Evolutionary conservation across 106 monocot species (phyloP), one percentile per base, ranked within the genome.

Genomic region (Narthecium ossifragum): DNA sequence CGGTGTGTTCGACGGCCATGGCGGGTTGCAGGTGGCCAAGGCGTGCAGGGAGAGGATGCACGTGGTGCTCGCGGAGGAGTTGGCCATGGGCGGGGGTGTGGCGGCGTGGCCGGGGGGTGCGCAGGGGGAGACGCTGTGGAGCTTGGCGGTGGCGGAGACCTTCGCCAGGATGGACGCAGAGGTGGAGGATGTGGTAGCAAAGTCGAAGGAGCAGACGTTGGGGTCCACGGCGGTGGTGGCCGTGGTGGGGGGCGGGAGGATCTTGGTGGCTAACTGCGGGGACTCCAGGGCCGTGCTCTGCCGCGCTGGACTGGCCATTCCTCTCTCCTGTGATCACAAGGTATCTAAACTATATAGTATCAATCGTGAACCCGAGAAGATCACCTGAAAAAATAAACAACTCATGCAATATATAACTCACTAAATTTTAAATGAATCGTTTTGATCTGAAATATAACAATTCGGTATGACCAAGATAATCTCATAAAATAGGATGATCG

Each of bases 141-240:
- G 40, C 7, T 13, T 60, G 2, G 26, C 47, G 17, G 18, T 60
- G 26, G 3, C 29, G 29, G 14, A 3, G 4, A 53, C 27, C 53
- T 53, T 53, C 11, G 53, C 53, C 5, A 17, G 28, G 28, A 28
- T 53, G 7, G 53, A 53, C 26, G 14, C 1, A 0, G 53, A 53
- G 53, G 53, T n/a, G 46, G 7, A 4, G 12, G n/a, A n/a, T n/a
- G n/a, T n/a, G 24, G 18, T 39, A 34, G 32, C 18, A 43, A 34
- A 5, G 18, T 46, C 31, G 38, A 57, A 32, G 25, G 27, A 20
- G 12, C 62, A 47, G 18, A 56, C 64, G 22, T 60, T 86, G 46
- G 91, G 91, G 15, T 91, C 91, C 29, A 91, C 91, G 14, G 91
- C 91, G 12, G 76, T 88, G 40, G 83, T 80, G 29, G 79, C 80